Conservation (phyloP, 2,329 filamentous ascomycete species). For the Cladosporium cucumerinum region DNA sequence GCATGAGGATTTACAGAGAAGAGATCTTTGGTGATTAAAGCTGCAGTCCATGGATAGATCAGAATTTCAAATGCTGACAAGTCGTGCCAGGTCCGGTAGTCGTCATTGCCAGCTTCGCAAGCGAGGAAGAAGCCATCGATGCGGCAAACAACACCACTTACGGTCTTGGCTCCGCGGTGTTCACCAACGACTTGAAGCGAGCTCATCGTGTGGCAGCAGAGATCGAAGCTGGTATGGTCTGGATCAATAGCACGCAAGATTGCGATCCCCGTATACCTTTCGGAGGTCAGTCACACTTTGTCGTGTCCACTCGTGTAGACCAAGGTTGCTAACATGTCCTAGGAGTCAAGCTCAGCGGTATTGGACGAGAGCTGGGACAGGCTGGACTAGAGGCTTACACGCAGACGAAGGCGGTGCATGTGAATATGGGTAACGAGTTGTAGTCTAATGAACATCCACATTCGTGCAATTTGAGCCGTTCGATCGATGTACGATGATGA, state of each 20-base stretch:
- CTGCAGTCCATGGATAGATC: not conserved
- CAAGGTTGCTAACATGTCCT: conserved; percentile 27
- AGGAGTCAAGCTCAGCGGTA: conserved; percentile 38
- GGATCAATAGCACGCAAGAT: conserved; percentile 45
- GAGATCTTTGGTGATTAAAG: conserved; percentile 37
- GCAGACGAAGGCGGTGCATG: conserved; percentile 22
- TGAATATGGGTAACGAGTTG: conserved; percentile 21
- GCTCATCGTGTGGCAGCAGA: conserved; percentile 41
- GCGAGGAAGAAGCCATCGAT: conserved; percentile 39
- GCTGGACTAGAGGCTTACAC: conserved; percentile 21
- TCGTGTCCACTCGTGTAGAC: no score
- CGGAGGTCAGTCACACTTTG: conserved; percentile 19
- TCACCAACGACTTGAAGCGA: conserved; percentile 40
- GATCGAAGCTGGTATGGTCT: conserved; percentile 45
- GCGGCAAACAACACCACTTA: conserved; percentile 42
- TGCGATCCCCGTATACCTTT: conserved; percentile 40
- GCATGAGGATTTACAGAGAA: conserved; percentile 43
- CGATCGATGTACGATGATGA: not conserved
- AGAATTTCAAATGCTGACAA: not conserved
- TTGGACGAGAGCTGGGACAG: conserved; percentile 35
- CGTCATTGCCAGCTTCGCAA: conserved; percentile 39
- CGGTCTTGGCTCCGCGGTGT: conserved; percentile 42
- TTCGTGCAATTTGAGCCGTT: not conserved
- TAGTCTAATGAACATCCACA: not conserved
- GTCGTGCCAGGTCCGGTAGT: conserved; percentile 35